phyloP scores from a whole-genome alignment of 306 rosid species.

The Trifolium subterraneum region DNA sequence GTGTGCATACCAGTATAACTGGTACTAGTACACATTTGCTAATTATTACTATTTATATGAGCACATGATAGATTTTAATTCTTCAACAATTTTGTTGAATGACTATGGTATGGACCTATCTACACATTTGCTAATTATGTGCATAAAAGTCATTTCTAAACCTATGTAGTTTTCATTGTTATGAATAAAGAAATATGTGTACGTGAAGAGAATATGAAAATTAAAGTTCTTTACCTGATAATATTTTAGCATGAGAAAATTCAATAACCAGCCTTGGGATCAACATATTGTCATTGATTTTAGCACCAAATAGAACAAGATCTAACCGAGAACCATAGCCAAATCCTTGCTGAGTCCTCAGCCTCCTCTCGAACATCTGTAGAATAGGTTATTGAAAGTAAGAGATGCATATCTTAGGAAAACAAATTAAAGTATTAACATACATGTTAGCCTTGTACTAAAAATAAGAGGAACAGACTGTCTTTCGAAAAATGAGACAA shows the following conservation, averaged over 20 bases:
- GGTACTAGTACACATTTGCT: too few relatives aligned
- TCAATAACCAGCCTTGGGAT: too few relatives aligned
- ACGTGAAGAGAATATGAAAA: too few relatives aligned
- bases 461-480: background rate
- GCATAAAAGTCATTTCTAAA: background rate
- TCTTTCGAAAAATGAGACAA: slow-evolving; percentile 3
- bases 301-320: too few relatives aligned
- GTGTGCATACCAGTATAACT: too few relatives aligned
- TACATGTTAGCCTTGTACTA: too few relatives aligned
- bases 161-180: slow-evolving; percentile 11
- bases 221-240: too few relatives aligned
- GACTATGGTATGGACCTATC: slow-evolving; percentile 24
- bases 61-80: background rate
- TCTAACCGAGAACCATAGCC: slow-evolving; percentile 46
- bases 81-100: slow-evolving; percentile 6
- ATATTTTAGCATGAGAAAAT: too few relatives aligned
- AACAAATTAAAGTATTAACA: slow-evolving; percentile 16
- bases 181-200: too few relatives aligned
- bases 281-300: too few relatives aligned
- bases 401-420: slow-evolving; percentile 28
- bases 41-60: slow-evolving; percentile 7
- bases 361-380: slow-evolving; percentile 83
- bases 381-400: slow-evolving; percentile 39
- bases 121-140: too few relatives aligned
- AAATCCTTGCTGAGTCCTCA: slow-evolving; percentile 53